Evolutionary conservation across 495 filamentous ascomycete genomes (phyloP), one percentile per base, ranked within the genome.

Genomic region (Penicillium bialowiezense): DNA sequence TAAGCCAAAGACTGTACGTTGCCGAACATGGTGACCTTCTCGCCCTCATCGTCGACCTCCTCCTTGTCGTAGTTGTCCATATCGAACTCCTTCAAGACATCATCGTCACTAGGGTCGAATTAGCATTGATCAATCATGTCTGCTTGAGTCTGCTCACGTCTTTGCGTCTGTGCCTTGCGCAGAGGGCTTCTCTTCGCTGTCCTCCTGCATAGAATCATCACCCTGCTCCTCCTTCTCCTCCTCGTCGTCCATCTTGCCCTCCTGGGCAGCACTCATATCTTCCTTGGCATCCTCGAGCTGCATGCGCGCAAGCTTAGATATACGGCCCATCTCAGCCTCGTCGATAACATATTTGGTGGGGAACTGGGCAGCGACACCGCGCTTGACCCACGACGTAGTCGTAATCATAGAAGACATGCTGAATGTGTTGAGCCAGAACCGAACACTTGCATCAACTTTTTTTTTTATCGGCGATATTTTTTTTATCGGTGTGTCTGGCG

Each of bases 21-120:
- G 48, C 91, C 92, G 65, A 99, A 96, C 85, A 96, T 95, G 54
- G 84, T 87, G 79, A 91, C 85, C 39, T 83, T 76, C 63, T 86
- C 82, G 38, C 72, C 81, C 29, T 83, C 71, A 14, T 84, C 81
- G 26, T 81, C 80, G 8, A 85, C 79, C 21, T 87, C 84, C 43
- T 92, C 86, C 56, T 87, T 87, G 51, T 95, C 90, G 61, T 97
- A 99, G 64, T 96, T 85, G 48, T 97, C 95, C 37, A 99, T 73
- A 62, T 99, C 83, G 64, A 96, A 97, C 67, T 97, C 90, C 64
- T 89, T 91, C 8, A 99, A 77, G 63, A 95, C 90, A 56, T 91
- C 89, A 55, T 95, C 90, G 43, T 88, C 80, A 31, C 80, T 80
- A 21, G 61, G 41, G 58, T 45, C 7, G 52, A 50, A 51, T 69